Evolutionary conservation across 129 eudicot species (phyloP), one percentile per base, ranked within the genome.

Genomic region (Escallonia rubra): DNA sequence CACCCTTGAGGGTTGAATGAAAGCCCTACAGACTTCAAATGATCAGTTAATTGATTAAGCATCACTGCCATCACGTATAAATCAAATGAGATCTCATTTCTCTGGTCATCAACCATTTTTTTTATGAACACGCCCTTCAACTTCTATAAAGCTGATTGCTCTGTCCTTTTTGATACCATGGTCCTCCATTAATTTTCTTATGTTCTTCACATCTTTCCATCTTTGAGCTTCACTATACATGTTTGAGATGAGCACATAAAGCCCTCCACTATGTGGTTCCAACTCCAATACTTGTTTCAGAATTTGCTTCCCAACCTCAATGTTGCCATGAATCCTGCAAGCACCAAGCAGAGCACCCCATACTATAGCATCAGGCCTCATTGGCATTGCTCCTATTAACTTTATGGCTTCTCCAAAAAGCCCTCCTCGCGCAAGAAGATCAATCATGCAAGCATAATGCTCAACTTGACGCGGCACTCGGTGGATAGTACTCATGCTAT

Each of bases 51-150:
- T 5, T 42, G 42, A 42, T 5, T 42, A 48, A 42, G 41, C 43
- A 58, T 6, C 11, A 16, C 14, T 61, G 41, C 2, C 46, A 46
- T 48, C 23, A 67, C 47, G 10, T 69, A 72, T 34, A 72, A 63
- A 41, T 67, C 54, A 9, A 48, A 66, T 41, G 82, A 72, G 43
- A 66, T 43, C 57, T 72, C 73, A 16, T 66, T 69, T 68, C 72
- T 68, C 47, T 56, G 57, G 52, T 79, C 83, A 68, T 79, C 79
- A 58, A 73, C 83, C 76, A 73, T 67, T 61, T n/a, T n/a, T 72
- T 75, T 6, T 73, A 44, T 4, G 34, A 23, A 23, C 61, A 9
- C 55, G 46, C 4, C 83, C 79, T 4, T 73, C 45, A 59, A 79
- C 63, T 69, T 79, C 83, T 68, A 79, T 63, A 45, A 68, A 59